Base-by-base conservation (phyloP, 169 alveolate species). In the Plasmodium billcollinsi region DNA sequence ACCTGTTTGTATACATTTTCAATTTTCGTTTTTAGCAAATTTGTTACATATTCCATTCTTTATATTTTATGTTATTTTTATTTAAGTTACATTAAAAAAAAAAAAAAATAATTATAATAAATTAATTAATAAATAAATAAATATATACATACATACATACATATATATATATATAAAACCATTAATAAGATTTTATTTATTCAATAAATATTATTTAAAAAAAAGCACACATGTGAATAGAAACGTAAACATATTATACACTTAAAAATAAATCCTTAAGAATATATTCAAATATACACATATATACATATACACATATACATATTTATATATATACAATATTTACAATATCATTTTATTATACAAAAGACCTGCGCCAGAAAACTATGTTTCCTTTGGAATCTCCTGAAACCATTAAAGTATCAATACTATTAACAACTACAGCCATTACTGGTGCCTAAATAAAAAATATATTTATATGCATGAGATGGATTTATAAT, bases 361-460 rank as follows among this genome's bases (percentile, higher is more conserved):
- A 88, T 29, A 88, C 88, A 26, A 80, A 45, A 5, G 91, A 89
- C 15, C 97, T 78, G 18, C 97, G 91, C 97, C 97, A 95, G 49
- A 95, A 74, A 43, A 95, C 97, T n/a, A 95, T 92, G 50, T 92
- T 78, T 45, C 97, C 97, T 69, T 94, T 95, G 14, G 97, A 93
- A 78, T 95, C 97, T 11, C 96, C 93, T 11, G 97, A 93, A 14
- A 95, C 96, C 74, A 95, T 56, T 2, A 95, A 45, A n/a, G 97
- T 95, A 74, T 94, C 96, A 45, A 88, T 88, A 50, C 88, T 93
- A 91, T 95, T 95, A 18, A 95, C 97, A 2, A 95, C 97, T 8
- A 95, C 96, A 20, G 97, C 93, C 85, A 95, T 96, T 26, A 95
- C 97, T 1, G 97, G 97, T 5, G 96, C 96, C 96, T 72, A 73